These are phyloP conservation scores for Candida tetrigidarum DNA, from an alignment of 1,139 yeast genomes.

Conservation along the genomic window DNA sequence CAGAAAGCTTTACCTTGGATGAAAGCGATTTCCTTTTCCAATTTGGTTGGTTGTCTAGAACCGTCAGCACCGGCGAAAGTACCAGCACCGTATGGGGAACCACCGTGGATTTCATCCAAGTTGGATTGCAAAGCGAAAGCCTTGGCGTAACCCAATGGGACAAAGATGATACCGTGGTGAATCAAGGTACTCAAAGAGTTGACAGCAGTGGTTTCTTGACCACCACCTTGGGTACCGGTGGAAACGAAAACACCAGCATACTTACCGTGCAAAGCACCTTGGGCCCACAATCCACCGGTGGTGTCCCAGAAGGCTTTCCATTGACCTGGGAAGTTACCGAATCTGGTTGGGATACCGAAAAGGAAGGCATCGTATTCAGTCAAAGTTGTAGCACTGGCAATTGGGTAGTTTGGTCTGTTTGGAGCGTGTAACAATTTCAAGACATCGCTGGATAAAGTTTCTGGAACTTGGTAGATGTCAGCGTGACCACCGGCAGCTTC, in stretches of 20 bases:
- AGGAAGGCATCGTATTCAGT: conserved; percentile 71
- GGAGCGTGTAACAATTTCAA: conserved; percentile 64
- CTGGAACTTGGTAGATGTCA: conserved; percentile 77
- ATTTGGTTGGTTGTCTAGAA: too few species aligned
- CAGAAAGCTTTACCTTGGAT: conserved; percentile 52
- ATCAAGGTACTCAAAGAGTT: conserved; percentile 68
- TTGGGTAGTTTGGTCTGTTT: conserved; percentile 68
- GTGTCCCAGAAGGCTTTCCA: conserved; percentile 81
- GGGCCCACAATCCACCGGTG: conserved; percentile 84
- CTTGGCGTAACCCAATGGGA: conserved; percentile 79
- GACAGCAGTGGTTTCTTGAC: conserved; percentile 73
- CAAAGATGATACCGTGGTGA: conserved; percentile 81
- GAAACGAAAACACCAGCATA: conserved; percentile 76
- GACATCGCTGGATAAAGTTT: conserved; percentile 69
- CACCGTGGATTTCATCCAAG: conserved; percentile 76
- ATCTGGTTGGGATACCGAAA: conserved; percentile 86
- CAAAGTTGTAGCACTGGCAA: conserved; percentile 65
- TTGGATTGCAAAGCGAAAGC: conserved; percentile 61
- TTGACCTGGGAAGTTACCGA: conserved; percentile 82
- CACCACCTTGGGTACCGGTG: conserved; percentile 86
- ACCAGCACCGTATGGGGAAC: too few species aligned
- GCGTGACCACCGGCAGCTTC: conserved; percentile 77
- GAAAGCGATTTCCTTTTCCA: too few species aligned
- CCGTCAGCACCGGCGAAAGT: too few species aligned
- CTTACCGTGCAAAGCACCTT: conserved; percentile 75